phyloP scores from a whole-genome alignment of 1,284 basidiomycete genomes.

The Cryptococcus sp. region DNA sequence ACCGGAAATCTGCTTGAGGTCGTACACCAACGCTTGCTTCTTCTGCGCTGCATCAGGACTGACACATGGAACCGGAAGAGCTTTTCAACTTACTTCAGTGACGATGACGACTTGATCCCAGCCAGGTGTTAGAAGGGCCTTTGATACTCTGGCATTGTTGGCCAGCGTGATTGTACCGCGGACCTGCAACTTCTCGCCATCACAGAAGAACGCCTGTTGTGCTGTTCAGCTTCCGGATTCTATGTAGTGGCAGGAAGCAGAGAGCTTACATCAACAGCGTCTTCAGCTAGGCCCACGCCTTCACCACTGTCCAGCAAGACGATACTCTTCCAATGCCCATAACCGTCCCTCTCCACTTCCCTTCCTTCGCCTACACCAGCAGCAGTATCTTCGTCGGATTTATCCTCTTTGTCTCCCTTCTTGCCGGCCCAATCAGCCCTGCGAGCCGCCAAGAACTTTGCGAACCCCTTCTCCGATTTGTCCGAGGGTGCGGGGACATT shows the following conservation, averaged over 20 bases:
- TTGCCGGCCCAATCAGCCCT: slow-evolving; percentile 15
- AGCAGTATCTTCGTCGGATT: slow-evolving; percentile 7
- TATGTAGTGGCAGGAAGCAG: not conserved
- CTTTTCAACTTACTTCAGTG: slow-evolving; percentile 14
- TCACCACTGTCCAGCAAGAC: slow-evolving; percentile 28
- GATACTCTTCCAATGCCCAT: slow-evolving; percentile 38
- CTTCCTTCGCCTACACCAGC: slow-evolving; percentile 36
- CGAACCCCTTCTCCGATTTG: slow-evolving; percentile 31
- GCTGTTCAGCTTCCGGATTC: not conserved
- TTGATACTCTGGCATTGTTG: not conserved
- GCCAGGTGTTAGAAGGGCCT: slow-evolving; percentile 21
- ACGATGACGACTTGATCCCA: slow-evolving; percentile 25
- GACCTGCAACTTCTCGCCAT: slow-evolving; percentile 32
- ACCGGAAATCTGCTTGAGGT: too few relatives aligned
- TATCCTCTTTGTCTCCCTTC: slow-evolving; percentile 14
- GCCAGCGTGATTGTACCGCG: slow-evolving; percentile 17
- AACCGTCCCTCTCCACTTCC: slow-evolving; percentile 44
- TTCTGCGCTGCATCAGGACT: too few relatives aligned
- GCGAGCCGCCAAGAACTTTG: slow-evolving; percentile 39
- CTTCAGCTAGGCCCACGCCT: slow-evolving; percentile 33
- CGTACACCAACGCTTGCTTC: too few relatives aligned
- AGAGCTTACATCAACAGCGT: slow-evolving; percentile 35
- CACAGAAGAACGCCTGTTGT: slow-evolving; percentile 27
- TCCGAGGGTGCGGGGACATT: not conserved
- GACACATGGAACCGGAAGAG: too few relatives aligned